Percentiles rank a stretch among this genome's conserved stretches.
Conservation (phyloP, 208 protist genomes). For the Trichomonas gallinae region DNA sequence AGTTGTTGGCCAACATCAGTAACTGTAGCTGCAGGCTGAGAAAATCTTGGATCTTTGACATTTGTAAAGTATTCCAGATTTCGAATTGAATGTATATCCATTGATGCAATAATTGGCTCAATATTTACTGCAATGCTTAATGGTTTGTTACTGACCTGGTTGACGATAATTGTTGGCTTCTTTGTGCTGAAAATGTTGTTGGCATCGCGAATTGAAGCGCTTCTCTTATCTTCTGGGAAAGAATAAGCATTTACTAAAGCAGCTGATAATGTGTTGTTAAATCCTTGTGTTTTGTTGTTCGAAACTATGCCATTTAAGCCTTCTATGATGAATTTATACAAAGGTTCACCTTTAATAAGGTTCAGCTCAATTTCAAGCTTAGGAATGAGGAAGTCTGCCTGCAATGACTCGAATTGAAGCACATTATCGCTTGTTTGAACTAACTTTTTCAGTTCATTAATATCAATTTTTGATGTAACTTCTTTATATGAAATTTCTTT, state of each 20-base stretch:
- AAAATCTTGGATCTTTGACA: neutral
- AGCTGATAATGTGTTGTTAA: neutral
- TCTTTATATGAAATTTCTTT: neutral
- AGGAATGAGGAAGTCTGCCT: neutral
- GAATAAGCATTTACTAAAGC: neutral
- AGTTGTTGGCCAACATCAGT: neutral
- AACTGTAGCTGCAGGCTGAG: neutral
- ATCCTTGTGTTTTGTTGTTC: neutral
- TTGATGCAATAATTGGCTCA: neutral
- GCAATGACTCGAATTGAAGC: neutral
- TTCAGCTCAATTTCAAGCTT: neutral
- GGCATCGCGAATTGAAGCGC: neutral
- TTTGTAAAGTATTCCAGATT: neutral
- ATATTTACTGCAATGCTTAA: neutral
- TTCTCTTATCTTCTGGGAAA: neutral
- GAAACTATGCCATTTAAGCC: neutral
- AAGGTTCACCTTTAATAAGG: neutral
- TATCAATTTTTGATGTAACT: neutral
- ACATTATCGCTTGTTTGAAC: neutral
- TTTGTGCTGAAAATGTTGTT: neutral
- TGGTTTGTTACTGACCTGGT: neutral
- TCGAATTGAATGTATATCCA: neutral
- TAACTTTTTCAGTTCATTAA: neutral
- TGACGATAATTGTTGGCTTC: neutral
- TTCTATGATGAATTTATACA: neutral